A percentile compares a stretch with the other conserved stretches of the same genome.
Conservation (phyloP, 2,329 filamentous ascomycete species). For the Diaporthe batatas region DNA sequence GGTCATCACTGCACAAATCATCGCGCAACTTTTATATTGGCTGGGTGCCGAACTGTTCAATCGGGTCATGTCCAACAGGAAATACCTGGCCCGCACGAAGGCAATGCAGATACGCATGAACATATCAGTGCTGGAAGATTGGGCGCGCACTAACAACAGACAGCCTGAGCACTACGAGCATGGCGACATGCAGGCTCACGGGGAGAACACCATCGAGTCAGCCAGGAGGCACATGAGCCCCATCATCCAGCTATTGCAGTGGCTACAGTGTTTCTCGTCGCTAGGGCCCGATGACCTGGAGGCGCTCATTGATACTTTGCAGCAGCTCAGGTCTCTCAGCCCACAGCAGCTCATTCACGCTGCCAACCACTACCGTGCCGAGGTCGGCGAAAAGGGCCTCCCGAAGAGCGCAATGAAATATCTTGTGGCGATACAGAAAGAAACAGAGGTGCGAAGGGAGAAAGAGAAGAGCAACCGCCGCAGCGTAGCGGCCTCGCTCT, state of each 20-base stretch:
- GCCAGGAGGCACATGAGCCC: conserved; percentile 88
- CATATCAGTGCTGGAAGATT: conserved; percentile 93
- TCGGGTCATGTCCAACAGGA: conserved; percentile 94
- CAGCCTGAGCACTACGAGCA: conserved; percentile 96
- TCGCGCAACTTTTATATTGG: conserved; percentile 96
- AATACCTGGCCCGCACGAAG: conserved; percentile 95
- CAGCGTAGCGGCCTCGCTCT: conserved; percentile 59
- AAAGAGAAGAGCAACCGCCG: conserved; percentile 58
- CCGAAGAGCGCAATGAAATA: conserved; percentile 92
- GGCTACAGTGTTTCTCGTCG: conserved; percentile 97
- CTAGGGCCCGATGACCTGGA: conserved; percentile 88
- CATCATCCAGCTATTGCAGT: conserved; percentile 93
- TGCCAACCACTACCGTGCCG: conserved; percentile 91
- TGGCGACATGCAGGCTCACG: conserved; percentile 85
- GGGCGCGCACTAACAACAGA: conserved; percentile 93
- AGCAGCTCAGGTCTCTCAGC: conserved; percentile 87
- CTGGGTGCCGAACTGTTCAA: conserved; percentile 97
- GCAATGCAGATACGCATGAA: conserved; percentile 99
- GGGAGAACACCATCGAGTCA: conserved; percentile 88
- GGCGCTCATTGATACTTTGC: conserved; percentile 86
- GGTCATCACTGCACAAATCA: conserved; percentile 91
- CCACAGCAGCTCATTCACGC: conserved; percentile 92
- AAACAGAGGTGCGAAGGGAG: conserved; percentile 73
- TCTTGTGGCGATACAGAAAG: conserved; percentile 82
- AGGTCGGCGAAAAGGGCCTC: conserved; percentile 94